phyloP scores from a whole-genome alignment of 108 stramenopile species.

The Schizochytrium sp. region DNA sequence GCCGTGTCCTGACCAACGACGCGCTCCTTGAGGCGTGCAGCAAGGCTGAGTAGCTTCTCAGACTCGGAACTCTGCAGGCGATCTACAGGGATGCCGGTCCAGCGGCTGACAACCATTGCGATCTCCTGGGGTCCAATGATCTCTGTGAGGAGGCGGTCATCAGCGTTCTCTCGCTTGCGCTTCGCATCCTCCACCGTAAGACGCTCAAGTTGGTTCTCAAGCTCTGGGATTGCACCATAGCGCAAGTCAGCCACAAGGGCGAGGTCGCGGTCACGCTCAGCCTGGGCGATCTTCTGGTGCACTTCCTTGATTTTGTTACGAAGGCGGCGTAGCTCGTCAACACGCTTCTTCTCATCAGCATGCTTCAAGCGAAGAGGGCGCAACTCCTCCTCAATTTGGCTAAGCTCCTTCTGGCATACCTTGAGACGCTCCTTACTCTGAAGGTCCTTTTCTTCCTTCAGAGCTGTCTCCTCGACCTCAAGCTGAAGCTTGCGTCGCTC shows the following conservation, averaged over 20 bases:
- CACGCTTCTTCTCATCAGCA: slow-evolving; percentile 85
- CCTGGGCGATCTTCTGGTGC: slow-evolving; percentile 84
- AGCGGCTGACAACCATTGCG: slow-evolving; percentile 88
- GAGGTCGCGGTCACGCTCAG: slow-evolving; percentile 88
- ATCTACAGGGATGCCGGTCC: slow-evolving; percentile 91
- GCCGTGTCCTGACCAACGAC: slow-evolving; percentile 91
- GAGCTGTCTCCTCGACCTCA: slow-evolving; percentile 92
- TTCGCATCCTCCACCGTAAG: slow-evolving; percentile 79
- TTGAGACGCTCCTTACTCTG: slow-evolving; percentile 80
- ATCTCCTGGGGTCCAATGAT: slow-evolving; percentile 94
- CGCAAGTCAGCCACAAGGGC: slow-evolving; percentile 91
- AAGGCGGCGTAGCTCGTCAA: slow-evolving; percentile 82
- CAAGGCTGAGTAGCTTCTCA: slow-evolving; percentile 85
- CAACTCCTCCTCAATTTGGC: slow-evolving; percentile 76
- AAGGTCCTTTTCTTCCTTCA: slow-evolving; percentile 84
- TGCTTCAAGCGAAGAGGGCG: slow-evolving; percentile 81
- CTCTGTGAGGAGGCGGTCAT: slow-evolving; percentile 81
- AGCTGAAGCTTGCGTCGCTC: slow-evolving; percentile 89
- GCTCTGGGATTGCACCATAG: slow-evolving; percentile 91
- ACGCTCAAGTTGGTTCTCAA: slow-evolving; percentile 73
- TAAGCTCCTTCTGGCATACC: slow-evolving; percentile 81
- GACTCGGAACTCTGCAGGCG: slow-evolving; percentile 89
- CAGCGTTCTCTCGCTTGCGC: slow-evolving; percentile 77
- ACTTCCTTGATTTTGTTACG: slow-evolving; percentile 87
- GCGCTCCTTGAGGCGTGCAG: slow-evolving; percentile 76